Conservation (phyloP, 371 early-diverging fungal genomes). For the Fennellomyces sp. region DNA sequence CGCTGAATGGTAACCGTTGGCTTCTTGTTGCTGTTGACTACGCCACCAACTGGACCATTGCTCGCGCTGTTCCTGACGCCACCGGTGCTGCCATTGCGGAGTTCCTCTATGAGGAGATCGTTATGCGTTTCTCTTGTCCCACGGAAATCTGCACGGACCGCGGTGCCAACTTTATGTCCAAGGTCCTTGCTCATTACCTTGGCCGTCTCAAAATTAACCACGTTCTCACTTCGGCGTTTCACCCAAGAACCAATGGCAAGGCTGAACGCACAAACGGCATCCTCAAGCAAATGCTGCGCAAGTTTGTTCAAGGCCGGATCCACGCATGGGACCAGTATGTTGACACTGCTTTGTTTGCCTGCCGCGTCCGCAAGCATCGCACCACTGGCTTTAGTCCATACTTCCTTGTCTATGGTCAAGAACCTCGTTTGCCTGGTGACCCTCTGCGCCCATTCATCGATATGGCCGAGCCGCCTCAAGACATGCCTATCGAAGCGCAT, state of each 20-base stretch:
- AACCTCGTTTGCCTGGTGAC: conserved; percentile 1
- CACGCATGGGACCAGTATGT: conserved; percentile 12
- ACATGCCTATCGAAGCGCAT: too few relatives aligned
- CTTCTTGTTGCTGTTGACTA: conserved; percentile 40
- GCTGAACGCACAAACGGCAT: conserved; percentile 22
- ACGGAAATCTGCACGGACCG: conserved; percentile 23
- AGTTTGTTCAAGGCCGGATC: background rate
- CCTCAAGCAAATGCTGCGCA: conserved; percentile 5
- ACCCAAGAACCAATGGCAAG: conserved; percentile 26
- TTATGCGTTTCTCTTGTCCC: conserved; percentile 33
- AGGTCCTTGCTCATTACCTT: background rate
- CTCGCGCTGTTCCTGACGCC: conserved; percentile 35
- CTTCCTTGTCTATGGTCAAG: conserved; percentile 3
- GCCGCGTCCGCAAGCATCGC: conserved; percentile 13
- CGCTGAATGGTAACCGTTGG: conserved; percentile 22
- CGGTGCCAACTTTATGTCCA: conserved; percentile 24
- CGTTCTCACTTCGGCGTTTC: conserved; percentile 21
- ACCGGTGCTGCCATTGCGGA: conserved; percentile 18
- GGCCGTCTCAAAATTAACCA: conserved; percentile 10
- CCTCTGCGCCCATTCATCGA: background rate
- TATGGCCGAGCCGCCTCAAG: background rate
- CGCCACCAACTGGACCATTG: conserved; percentile 41
- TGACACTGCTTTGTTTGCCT: conserved; percentile 14
- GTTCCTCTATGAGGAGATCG: conserved; percentile 31
- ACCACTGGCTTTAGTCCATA: conserved; percentile 17